Base-by-base conservation (phyloP, 2,329 filamentous ascomycete genomes). In the Hypoxylon sp. region DNA sequence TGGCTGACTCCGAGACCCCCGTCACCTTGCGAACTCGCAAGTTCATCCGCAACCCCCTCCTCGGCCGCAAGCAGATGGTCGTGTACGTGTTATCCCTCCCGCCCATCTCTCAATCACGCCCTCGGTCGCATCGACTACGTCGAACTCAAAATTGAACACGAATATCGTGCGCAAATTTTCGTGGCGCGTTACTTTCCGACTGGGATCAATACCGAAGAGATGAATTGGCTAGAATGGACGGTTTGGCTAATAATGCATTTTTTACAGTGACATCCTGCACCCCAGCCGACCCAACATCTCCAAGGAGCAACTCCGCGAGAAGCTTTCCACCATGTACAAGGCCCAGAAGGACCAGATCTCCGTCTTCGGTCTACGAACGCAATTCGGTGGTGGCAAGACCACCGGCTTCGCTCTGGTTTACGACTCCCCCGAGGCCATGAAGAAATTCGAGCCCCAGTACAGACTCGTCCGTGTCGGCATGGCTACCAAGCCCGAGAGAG, bases 381-480 rank as follows among this genome's bases (percentile, higher is more conserved):
- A 98, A 82, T 99, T 91, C 82, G 95, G 95, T 94, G 95, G 95
- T 81, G 95, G 95, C 88, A 99, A 99, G 91, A 97, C 92, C 83
- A 98, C 94, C 73, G 95, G 95, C 78, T 99, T 99, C 81, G 95
- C 93, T 74, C 93, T 98, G 78, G 88, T 99, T 86, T 99, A 99
- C 89, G 95, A 99, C 85, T 97, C 92, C 74, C 86, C 89, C 80
- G 95, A 99, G 88, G 93, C 94, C 78, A 90, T 99, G 90, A 97
- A 97, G 92, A 98, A 98, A 86, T 99, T 98, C 84, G 95, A 99
- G 90, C 95, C 95, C 77, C 91, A 91, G 85, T 97, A 97, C 91
- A 91, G 95, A 84, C 89, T 97, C 76, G 89, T 99, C 82, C 90
- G 95, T 75, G 92, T 97, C 80, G 95, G 94, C 80, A 87, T 92